Percentiles rank a stretch among this genome's conserved stretches.
Conservation (phyloP, 768 basidiomycete species). For the Rhizopogon sp. region DNA sequence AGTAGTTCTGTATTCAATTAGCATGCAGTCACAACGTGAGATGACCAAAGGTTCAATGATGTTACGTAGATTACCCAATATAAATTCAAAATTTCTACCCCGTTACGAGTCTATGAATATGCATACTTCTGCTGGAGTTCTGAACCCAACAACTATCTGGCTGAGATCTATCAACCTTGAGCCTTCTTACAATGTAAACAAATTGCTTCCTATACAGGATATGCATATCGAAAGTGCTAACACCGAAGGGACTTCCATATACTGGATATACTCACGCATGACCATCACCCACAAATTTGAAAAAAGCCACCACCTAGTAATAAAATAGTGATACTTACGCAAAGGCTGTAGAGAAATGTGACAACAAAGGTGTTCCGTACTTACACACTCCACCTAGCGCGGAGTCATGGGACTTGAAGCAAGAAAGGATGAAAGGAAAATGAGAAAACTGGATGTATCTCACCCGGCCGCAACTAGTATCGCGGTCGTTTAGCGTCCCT, state of each 20-base stretch:
- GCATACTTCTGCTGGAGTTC: too few species aligned
- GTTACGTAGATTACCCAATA: too few species aligned
- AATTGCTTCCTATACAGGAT: background rate
- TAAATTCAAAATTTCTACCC: too few species aligned
- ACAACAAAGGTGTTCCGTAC: slow-evolving; percentile 22
- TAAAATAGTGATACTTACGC: slow-evolving; percentile 33
- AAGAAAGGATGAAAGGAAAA: slow-evolving; percentile 17
- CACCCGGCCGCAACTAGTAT: slow-evolving; percentile 51
- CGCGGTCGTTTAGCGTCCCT: slow-evolving; percentile 78
- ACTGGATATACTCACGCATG: slow-evolving; percentile 2
- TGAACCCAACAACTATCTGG: too few species aligned
- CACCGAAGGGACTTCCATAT: background rate
- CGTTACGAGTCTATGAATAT: too few species aligned
- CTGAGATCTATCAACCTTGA: too few species aligned
- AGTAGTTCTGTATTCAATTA: too few species aligned
- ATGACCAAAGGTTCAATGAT: too few species aligned
- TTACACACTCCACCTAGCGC: slow-evolving; percentile 31
- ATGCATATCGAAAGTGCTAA: background rate
- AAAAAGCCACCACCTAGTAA: slow-evolving; percentile 15
- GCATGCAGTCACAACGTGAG: too few species aligned
- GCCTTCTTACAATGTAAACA: background rate
- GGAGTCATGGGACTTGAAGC: slow-evolving; percentile 21
- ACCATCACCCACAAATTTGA: background rate
- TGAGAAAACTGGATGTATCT: slow-evolving; percentile 23
- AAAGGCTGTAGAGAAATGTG: slow-evolving; percentile 18